These are phyloP conservation scores for Saussurea involucrata DNA, from an alignment of 129 eudicot species.

Conservation along the genomic window DNA sequence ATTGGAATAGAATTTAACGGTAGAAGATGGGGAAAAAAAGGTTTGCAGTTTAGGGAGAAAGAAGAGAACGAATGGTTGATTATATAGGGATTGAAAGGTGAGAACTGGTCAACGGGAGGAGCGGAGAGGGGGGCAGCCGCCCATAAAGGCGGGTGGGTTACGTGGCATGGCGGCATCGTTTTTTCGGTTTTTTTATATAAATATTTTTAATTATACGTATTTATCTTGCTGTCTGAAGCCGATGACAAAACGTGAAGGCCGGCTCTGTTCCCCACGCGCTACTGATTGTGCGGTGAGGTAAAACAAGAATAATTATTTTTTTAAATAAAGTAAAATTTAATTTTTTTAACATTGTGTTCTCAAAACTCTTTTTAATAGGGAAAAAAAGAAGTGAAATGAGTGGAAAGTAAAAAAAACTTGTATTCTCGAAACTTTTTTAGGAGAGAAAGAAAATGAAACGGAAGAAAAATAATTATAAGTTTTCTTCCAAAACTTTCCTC, in stretches of 20 bases:
- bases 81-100: conserved; percentile 8
- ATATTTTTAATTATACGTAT: neutral
- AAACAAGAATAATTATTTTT: neutral
- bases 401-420: no score
- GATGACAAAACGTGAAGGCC: neutral
- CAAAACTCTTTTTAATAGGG: no score
- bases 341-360: no score
- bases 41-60: conserved; percentile 15
- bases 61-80: neutral
- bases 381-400: no score
- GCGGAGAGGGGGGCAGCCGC: conserved; percentile 45
- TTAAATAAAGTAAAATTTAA: no score
- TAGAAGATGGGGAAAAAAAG: neutral
- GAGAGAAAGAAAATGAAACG: no score
- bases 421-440: no score
- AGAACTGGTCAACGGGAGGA: conserved; percentile 30
- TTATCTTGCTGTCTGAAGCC: conserved; percentile 17
- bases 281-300: neutral
- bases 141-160: conserved; percentile 37
- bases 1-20: neutral
- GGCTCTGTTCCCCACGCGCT: conserved; percentile 1
- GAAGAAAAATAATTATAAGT: no score
- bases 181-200: neutral
- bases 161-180: conserved; percentile 46
- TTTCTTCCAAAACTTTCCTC: no score